A percentile compares a stretch with the other conserved stretches of the same genome.
Evolutionary conservation across 2,329 filamentous ascomycete genomes (phyloP).

Genomic region (Sclerotinia sclerotiorum): DNA sequence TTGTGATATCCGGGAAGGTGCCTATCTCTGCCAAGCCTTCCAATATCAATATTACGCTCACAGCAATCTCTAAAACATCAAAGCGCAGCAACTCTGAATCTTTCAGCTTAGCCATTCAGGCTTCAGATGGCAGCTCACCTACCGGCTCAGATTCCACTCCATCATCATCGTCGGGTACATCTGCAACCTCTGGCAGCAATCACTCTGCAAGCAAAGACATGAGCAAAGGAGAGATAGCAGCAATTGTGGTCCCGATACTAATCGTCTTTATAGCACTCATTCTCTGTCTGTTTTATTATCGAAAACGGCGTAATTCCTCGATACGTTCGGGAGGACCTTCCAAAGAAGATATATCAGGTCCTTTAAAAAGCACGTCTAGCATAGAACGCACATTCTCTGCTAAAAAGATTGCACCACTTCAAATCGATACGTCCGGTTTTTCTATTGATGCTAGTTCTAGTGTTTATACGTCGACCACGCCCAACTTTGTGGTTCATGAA

Average conservation of each 20-base stretch:
- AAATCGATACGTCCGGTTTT: conserved; percentile 35
- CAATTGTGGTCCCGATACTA: conserved; percentile 33
- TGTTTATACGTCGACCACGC: conserved; percentile 13
- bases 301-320: conserved; percentile 25
- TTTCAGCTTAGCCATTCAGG: conserved; percentile 30
- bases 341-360: conserved; percentile 35
- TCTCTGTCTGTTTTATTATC: conserved; percentile 31
- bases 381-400: conserved; percentile 25
- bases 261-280: conserved; percentile 29
- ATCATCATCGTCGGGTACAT: conserved; percentile 21
- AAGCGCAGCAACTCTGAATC: conserved; percentile 27
- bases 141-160: conserved; percentile 16
- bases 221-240: conserved; percentile 30
- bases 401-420: conserved; percentile 28
- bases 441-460: conserved; percentile 20
- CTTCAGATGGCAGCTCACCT: conserved; percentile 5
- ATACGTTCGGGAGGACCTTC: conserved; percentile 16
- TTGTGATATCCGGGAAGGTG: conserved; percentile 34
- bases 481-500: not conserved
- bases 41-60: conserved; percentile 31
- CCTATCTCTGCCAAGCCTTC: conserved; percentile 26
- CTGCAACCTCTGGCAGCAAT: conserved; percentile 7
- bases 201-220: conserved; percentile 17
- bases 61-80: conserved; percentile 32
- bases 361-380: conserved; percentile 28